Base-by-base conservation (phyloP, 2,329 filamentous ascomycete genomes). In the Aureobasidium sp. region DNA sequence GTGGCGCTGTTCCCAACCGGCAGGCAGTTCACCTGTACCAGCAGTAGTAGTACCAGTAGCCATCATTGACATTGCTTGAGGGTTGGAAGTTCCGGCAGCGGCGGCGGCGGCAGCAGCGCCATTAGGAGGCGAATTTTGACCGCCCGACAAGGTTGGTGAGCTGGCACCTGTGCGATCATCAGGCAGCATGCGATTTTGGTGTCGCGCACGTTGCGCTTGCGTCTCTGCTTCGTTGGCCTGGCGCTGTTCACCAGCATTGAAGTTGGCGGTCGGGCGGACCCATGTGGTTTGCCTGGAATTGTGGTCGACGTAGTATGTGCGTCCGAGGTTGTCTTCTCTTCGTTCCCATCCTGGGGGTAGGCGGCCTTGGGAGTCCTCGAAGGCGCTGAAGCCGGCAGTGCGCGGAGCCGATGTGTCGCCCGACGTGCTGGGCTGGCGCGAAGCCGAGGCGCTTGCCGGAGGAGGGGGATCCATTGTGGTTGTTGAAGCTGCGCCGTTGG, bases 261-360 rank as follows among this genome's bases (percentile, higher is more conserved):
- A 88, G 64, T 87, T 87, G 42, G 83, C 82, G n/a, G 90, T 89
- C 8, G 94, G 94, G 64, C 94, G 83, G 68, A 90, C 93, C 94
- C 94, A 99, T 68, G 93, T 97, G 0, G 94, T 99, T 61, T 94
- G 93, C 69, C 94, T 84, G 7, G 92, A 96, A 74, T 97, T 97
- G 74, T 97, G 94, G 71, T 99, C 94, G 58, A 99, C 94, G 73
- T 97, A 99, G 73, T 99, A 99, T 25, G 93, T 97, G 70, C 94
- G 85, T 58, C 94, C 93, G 47, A 97, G 77, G 68, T 97, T 94
- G 73, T 99, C 94, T 75, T 97, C 93, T 62, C 94, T 86, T 62
- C 94, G 87, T 77, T 99, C 94, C 93, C 94, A 99, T 37, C 94
- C 94, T 56, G 89, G 87, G 37, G 94, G 94, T 61, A 99, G 77